Base-by-base conservation (phyloP, 2,329 filamentous ascomycete genomes). In the Colletotrichum noveboracense region DNA sequence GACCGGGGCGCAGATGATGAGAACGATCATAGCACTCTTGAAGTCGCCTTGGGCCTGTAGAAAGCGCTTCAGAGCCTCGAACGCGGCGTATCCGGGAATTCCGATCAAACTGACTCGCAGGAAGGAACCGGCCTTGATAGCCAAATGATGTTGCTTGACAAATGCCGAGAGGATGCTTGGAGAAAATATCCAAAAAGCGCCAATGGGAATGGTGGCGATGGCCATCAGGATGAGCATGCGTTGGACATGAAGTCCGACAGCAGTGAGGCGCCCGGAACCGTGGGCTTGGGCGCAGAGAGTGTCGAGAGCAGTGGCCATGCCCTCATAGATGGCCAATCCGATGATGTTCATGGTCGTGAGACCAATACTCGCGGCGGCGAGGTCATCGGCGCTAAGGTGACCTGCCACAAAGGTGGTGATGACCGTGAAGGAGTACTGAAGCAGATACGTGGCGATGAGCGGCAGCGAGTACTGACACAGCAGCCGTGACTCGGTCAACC, bases 21-120 rank as follows among this genome's bases (percentile, higher is more conserved):
- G 81, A 26, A 89, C 84, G 10, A 84, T 82, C 78, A 90, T 84
- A 16, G 85, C 87, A 2, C 86, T 87, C 38, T 86, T 86, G 81
- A 90, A 91, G 36, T 89, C 83, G 2, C 89, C 89, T 76, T 91
- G 89, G 0, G 89, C 88, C 78, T 91, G 89, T 4, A 90, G 84
- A 76, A 90, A 91, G 0, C 89, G 84, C 79, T 91, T 91, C 3
- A 87, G 83, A 0, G 88, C 88, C 76, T 91, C 89, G 34, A 91
- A 91, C 5, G 85, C 85, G 2, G 87, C 88, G 70, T 90, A 91
- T 4, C 88, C 89, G 1, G 89, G 89, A 2, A 89, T 82, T 0
- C 89, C 88, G 8, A 89, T 79, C 3, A 91, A 81, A 55, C 88
- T 86, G 38, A 89, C 84, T 6, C 85, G 83, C 38, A 91, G 78